Base-by-base conservation (phyloP, 306 rosid species). In the Lathyrus oleraceus region DNA sequence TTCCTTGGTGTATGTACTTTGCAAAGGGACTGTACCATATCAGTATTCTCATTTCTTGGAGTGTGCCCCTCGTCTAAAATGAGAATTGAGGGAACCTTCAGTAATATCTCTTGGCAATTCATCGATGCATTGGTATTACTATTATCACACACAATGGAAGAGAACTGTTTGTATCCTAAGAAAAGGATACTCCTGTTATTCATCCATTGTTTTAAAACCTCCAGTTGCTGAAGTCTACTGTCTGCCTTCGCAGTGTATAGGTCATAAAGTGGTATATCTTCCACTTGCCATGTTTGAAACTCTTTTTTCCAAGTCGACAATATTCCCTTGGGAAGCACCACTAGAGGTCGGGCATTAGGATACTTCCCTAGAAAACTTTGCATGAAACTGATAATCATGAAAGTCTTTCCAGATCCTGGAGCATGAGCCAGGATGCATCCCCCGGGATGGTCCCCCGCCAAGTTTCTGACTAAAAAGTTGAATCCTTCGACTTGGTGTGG, bases 341-440 rank as follows among this genome's bases (percentile, higher is more conserved):
- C 96, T 20, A 94, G 82, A 0, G 99, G 96, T 81, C 95, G 83
- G 13, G 87, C 99, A 81, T 81, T 54, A 14, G 96, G 97, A 78
- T 91, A 91, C 84, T 86, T 91, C 1, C 92, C 99, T 7, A 94
- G 79, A 75, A 94, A 94, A 76, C 99, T 94, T 71, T 91, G 99
- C 87, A 94, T 81, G 81, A 94, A 94, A 82, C 99, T 94, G 70
- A 94, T 94, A 20, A 94, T 91, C 99, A 94, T 94, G 61, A 94
- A 94, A 3, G 97, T 94, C 62, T 94, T 94, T 25, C 99, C 99
- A 51, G 99, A 94, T 28, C 97, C 99, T 6, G 97, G 99, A 65
- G 97, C 99, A 68, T 94, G 96, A 30, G 97, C 99, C 81, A 94
- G 80, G 74, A 94, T 94, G 79, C 97, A 91, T 36, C 99, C 99